Conservation (phyloP, 768 basidiomycete genomes). For the Trametopsis cervina region DNA sequence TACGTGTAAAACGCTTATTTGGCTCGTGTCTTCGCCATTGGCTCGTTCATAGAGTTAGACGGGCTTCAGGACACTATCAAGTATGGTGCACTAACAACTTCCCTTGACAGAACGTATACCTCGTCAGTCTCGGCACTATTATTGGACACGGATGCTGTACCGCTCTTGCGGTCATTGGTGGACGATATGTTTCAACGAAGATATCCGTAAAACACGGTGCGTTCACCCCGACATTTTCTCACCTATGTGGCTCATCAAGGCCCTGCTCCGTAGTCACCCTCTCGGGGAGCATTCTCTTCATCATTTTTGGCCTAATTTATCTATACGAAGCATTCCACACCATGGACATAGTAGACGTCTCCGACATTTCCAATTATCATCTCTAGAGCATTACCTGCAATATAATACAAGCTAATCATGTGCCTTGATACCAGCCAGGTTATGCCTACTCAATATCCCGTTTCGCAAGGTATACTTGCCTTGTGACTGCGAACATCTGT, state of each 20-base stretch:
- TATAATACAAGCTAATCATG: no score
- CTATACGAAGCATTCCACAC: slow-evolving; percentile 43
- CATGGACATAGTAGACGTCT: slow-evolving; percentile 22
- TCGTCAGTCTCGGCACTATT: slow-evolving; percentile 87
- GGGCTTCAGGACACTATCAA: no score
- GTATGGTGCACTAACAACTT: no score
- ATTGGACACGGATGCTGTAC: slow-evolving; percentile 87
- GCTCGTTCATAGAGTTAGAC: slow-evolving; percentile 6
- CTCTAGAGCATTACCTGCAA: slow-evolving; percentile 11
- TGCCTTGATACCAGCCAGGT: no score
- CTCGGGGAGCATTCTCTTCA: slow-evolving; percentile 74
- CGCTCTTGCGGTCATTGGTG: slow-evolving; percentile 85
- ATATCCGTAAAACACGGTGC: slow-evolving; percentile 92
- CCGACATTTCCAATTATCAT: slow-evolving; percentile 7
- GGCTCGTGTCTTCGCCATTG: not conserved
- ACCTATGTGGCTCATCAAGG: not conserved
- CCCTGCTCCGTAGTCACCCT: slow-evolving; percentile 55
- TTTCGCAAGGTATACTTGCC: no score
- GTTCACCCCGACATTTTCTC: slow-evolving; percentile 21
- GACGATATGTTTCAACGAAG: slow-evolving; percentile 86
- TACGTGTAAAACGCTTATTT: slow-evolving; percentile 33
- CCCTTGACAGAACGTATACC: slow-evolving; percentile 82
- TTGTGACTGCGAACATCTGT: no score
- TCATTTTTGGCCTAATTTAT: slow-evolving; percentile 78
- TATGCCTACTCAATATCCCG: no score